Conservation (phyloP, 2,329 filamentous ascomycete species). For the Colletotrichum sp. region DNA sequence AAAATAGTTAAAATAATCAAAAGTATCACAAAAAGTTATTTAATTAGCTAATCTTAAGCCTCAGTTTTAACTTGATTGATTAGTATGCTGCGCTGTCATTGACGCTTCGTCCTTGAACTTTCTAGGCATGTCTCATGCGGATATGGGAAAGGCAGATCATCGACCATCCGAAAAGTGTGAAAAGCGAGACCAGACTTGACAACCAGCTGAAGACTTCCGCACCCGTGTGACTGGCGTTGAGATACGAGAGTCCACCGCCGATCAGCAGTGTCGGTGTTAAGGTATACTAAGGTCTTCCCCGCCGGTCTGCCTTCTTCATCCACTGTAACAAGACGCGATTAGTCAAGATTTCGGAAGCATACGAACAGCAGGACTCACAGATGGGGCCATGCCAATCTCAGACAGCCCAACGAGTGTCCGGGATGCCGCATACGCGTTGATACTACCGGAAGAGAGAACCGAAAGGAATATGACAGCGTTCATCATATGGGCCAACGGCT, state of each 20-base stretch:
- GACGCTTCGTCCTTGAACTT: slow-evolving; percentile 37
- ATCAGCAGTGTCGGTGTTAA: slow-evolving; percentile 55
- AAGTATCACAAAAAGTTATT: too few relatives aligned
- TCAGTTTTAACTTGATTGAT: too few relatives aligned
- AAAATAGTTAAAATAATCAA: too few relatives aligned
- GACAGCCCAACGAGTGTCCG: slow-evolving; percentile 46
- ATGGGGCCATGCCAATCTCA: slow-evolving; percentile 34
- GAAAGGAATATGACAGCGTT: slow-evolving; percentile 52
- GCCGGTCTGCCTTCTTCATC: background rate
- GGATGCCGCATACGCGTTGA: slow-evolving; percentile 44
- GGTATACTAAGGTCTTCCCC: background rate
- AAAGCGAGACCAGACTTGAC: slow-evolving; percentile 48
- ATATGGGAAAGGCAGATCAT: slow-evolving; percentile 47
- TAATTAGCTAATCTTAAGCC: too few relatives aligned
- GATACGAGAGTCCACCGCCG: slow-evolving; percentile 46
- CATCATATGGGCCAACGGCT: slow-evolving; percentile 48
- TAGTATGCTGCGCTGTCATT: too few relatives aligned
- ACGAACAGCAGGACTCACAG: background rate
- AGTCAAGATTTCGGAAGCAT: background rate
- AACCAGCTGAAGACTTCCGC: slow-evolving; percentile 50
- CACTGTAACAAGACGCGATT: background rate
- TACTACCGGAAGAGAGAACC: slow-evolving; percentile 47
- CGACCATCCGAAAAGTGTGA: slow-evolving; percentile 46
- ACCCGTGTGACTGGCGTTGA: slow-evolving; percentile 47
- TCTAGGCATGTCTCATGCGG: slow-evolving; percentile 45